phyloP scores from a whole-genome alignment of 495 filamentous ascomycete species.

The Neohortaea acidophila region DNA sequence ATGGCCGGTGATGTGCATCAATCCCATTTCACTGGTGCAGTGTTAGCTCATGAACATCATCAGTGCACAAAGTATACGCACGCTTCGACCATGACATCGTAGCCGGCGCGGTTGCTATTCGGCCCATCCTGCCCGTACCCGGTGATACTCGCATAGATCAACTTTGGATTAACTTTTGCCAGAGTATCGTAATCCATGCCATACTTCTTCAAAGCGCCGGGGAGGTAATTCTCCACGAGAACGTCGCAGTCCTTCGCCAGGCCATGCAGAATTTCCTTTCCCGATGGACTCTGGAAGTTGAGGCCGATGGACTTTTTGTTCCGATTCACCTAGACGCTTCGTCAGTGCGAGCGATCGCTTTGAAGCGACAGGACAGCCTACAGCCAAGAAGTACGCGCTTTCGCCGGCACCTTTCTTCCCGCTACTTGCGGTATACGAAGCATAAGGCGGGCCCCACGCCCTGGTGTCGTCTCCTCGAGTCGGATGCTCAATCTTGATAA shows the following conservation, averaged over 20 bases:
- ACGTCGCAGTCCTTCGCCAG: slow-evolving; percentile 78
- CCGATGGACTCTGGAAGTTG: slow-evolving; percentile 71
- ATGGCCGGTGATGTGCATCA: slow-evolving; percentile 94
- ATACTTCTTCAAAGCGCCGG: slow-evolving; percentile 82
- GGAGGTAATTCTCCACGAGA: slow-evolving; percentile 92
- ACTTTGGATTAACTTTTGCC: slow-evolving; percentile 56
- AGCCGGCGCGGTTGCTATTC: slow-evolving; percentile 75
- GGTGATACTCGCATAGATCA: slow-evolving; percentile 60
- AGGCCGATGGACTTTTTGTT: slow-evolving; percentile 92
- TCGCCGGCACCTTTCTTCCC: slow-evolving; percentile 63
- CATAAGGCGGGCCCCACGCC: slow-evolving; percentile 93
- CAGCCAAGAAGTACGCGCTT: slow-evolving; percentile 84
- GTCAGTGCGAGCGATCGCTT: neutral
- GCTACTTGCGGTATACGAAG: slow-evolving; percentile 41
- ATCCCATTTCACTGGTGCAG: slow-evolving; percentile 71
- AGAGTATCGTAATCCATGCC: slow-evolving; percentile 71
- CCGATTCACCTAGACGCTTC: slow-evolving; percentile 55
- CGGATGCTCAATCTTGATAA: slow-evolving; percentile 96
- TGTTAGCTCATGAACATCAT: no score
- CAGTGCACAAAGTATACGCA: no score
- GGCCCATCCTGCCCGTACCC: slow-evolving; percentile 86
- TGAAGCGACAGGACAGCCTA: slow-evolving; percentile 25
- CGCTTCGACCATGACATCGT: slow-evolving; percentile 98
- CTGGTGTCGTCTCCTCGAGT: slow-evolving; percentile 82
- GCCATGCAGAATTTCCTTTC: slow-evolving; percentile 71